Base-by-base conservation (phyloP, 2,329 filamentous ascomycete genomes). In the Tolypocladium endophyticum region DNA sequence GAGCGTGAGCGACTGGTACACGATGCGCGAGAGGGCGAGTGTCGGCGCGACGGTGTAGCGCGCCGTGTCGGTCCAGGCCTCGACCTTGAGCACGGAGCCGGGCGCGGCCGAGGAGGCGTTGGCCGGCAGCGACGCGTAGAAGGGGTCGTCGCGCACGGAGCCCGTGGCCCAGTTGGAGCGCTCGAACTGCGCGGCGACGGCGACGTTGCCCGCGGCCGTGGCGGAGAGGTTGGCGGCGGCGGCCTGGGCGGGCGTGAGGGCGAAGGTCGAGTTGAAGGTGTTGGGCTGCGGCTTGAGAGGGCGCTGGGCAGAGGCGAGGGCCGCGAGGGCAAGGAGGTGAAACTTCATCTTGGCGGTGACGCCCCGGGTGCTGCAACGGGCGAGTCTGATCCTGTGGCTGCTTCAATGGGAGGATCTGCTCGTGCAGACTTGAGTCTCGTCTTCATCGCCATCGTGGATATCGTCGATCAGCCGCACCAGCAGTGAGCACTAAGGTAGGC, bases 1-100 rank as follows among this genome's bases (percentile, higher is more conserved):
- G 28, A 76, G 61, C n/a, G 72, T 74, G 25, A 69, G 72, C 0
- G 78, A 77, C 25, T 75, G 75, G 68, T 79, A 83, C 3, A 80
- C 62, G 61, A 83, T 73, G 18, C 79, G 75, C 1, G 78, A 81
- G 52, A 83, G 65, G 2, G 77, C 70, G 1, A 74, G 66, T n/a
- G 66, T 68, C 0, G 76, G 70, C 0, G 79, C 72, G 2, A 79
- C 59, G 1, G 74, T 73, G 65, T 76, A 80, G 4, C 64, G 59
- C 0, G 67, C 64, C 0, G 70, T 68, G 61, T 77, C 70, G 6
- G 76, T 78, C 61, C 67, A 61, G 8, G 68, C 57, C 62, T 80
- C 73, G 23, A 77, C 64, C 58, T 73, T 74, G 30, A 80, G 66
- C 12, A 79, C 61, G 1, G 68, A 64, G 5, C 77, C 77, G 4